Evolutionary conservation across 2,329 filamentous ascomycete genomes (phyloP), one percentile per base, ranked within the genome.

Genomic region (Fusarium humuli): DNA sequence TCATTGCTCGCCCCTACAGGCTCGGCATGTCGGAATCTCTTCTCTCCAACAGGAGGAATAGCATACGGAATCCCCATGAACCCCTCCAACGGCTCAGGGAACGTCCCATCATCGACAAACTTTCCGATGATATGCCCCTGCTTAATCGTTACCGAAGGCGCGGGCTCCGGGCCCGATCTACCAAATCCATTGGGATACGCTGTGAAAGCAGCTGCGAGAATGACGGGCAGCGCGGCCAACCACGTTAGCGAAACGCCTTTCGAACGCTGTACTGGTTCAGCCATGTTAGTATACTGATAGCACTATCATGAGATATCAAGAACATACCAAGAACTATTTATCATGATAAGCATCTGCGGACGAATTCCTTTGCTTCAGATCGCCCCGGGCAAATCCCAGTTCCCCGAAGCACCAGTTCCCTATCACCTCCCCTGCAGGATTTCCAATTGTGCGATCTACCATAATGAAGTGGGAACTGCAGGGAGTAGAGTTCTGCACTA

Each of bases 1-100:
- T 68, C 72, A 41, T 79, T 76, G 11, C 75, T 72, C 10, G 57
- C 50, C 14, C 72, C 68, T 3, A 81, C 70, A 18, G 73, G 61
- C 42, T 74, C 76, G 4, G 82, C 76, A 12, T 73, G 79, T 7
- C 69, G 77, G 60, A 86, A 86, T 18, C 84, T 76, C 5, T 78
- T 77, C 10, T 83, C 74, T 4, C 80, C 82, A 22, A 77, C 74
- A 5, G 84, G 83, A n/a, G 82, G 80, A 11, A 82, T 69, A 0
- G 82, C 83, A 72, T 85, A 86, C 0, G 82, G 83, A 42, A 86
- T 81, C 2, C 83, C 83, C 46, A 84, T 78, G 63, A 86, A 86
- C 3, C 77, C 73, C 49, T 82, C 79, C 6, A 81, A 56, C 1
- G 77, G 75, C n/a, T 76, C 44, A 18, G 73, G 74, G 60, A 77